phyloP scores from a whole-genome alignment of 139 green algal species.

The Volvox reticuliferus region DNA sequence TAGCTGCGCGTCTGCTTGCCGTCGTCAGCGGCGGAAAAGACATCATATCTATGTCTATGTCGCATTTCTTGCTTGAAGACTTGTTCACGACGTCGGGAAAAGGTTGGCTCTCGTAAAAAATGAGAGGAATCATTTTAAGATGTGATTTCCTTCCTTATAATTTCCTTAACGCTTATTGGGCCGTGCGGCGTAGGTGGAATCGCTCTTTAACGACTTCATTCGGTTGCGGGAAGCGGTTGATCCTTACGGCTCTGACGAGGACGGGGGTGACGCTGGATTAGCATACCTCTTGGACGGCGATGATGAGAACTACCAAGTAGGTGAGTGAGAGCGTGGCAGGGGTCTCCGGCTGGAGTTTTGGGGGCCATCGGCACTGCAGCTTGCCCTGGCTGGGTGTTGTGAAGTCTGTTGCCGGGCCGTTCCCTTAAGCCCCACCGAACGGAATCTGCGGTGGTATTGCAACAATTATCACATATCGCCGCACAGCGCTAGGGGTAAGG shows the following conservation, averaged over 20 bases:
- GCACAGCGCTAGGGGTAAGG: neutral
- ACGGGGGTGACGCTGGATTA: neutral
- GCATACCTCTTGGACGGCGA: conserved; percentile 39
- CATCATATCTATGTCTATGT: neutral
- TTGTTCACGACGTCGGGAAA: neutral
- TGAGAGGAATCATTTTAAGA: neutral
- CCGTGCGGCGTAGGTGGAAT: conserved; percentile 52
- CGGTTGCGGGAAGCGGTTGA: conserved; percentile 49
- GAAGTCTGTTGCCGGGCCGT: neutral
- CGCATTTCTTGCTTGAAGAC: neutral
- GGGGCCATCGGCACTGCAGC: neutral
- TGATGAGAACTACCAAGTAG: conserved; percentile 52
- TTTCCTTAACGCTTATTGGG: neutral
- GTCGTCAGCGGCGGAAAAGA: neutral
- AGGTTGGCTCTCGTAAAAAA: too few species aligned
- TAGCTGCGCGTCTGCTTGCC: neutral
- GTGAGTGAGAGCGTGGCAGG: neutral
- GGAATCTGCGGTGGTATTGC: neutral
- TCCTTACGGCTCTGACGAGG: neutral
- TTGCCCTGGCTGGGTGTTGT: neutral
- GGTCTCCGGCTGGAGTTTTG: neutral
- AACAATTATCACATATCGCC: neutral
- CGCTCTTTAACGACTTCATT: conserved; percentile 67
- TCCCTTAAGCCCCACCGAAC: neutral
- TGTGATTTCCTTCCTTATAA: neutral